A percentile compares a stretch with the other conserved stretches of the same genome.
These are phyloP conservation scores for Coemansia sp. DNA, from an alignment of 192 early-diverging fungal genomes.

Conservation along the genomic window DNA sequence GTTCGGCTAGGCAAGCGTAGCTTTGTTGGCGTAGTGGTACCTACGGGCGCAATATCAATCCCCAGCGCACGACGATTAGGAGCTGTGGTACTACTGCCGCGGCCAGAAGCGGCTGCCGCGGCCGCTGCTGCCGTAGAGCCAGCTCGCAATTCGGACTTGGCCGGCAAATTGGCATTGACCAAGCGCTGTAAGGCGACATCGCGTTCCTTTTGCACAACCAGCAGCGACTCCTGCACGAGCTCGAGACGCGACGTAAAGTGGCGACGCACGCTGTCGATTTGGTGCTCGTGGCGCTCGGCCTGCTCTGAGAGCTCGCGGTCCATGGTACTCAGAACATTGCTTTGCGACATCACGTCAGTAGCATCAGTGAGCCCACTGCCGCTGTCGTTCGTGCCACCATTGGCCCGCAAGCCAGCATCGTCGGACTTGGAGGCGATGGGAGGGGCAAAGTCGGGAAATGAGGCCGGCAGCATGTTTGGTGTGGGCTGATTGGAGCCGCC, in stretches of 20 bases:
- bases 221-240: slow-evolving; percentile 43
- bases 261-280: slow-evolving; percentile 49
- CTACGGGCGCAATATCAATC: slow-evolving; percentile 4
- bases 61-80: slow-evolving; percentile 25
- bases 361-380: not conserved
- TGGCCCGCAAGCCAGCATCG: not conserved
- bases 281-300: slow-evolving; percentile 53
- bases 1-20: slow-evolving; percentile 44
- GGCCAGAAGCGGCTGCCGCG: not conserved
- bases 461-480: slow-evolving; percentile 8
- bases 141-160: not conserved
- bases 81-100: not conserved
- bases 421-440: not conserved
- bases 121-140: not conserved
- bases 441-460: slow-evolving; percentile 18
- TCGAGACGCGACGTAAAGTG: slow-evolving; percentile 51
- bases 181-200: slow-evolving; percentile 46
- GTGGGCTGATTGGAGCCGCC: slow-evolving; percentile 38
- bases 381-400: not conserved
- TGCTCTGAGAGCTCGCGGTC: slow-evolving; percentile 52
- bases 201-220: slow-evolving; percentile 50
- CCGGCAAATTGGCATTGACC: slow-evolving; percentile 22
- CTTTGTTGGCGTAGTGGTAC: slow-evolving; percentile 11
- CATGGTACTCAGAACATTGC: slow-evolving; percentile 44
- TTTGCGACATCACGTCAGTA: slow-evolving; percentile 31